Base-by-base conservation (phyloP, 1,284 basidiomycete species). In the Tilletia indica region DNA sequence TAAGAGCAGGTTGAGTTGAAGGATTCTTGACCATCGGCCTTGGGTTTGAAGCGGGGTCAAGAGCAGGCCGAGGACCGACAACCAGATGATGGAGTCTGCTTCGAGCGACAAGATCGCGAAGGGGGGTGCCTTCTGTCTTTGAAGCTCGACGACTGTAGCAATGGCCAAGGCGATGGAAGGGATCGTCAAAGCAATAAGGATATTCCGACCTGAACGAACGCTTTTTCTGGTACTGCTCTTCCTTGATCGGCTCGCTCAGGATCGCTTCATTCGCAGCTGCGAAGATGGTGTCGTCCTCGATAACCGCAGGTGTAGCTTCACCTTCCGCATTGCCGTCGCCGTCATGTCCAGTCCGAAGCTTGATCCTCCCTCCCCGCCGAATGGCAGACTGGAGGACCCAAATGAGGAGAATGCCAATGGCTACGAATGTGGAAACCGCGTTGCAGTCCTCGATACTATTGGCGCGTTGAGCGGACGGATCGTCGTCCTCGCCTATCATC, bases 241-340 rank as follows among this genome's bases (percentile, higher is more conserved):
- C 61, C 19, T 64, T 25, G 36, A 64, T 36, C 19, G 61, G 61
- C 14, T 64, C 61, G 61, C 61, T 64, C 31, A 64, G 61, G 4
- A 64, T 19, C 12, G 16, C 12, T 16, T 64, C 31, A 14, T 16
- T 38, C 8, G 61, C 25, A 42, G 38, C 61, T 5, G 38, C 38
- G 6, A 19, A 39, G 61, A 64, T 64, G 38, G 38, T 36, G 61
- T 64, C 61, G 3, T 38, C 61, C 42, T 36, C 31, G 4, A 64
- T 45, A 5, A 45, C 42, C 42, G 5, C 42, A 45, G 42, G 6
- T 12, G 42, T 12, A 45, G 42, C 12, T 5, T 5, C 12, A 45
- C 12, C 12, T 45, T 45, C 42, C 42, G 6, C 42, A 45, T 45
- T 12, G 12, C 42, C 6, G 42, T 12, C 42, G 12, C 42, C 42